Evolutionary conservation across 495 filamentous ascomycete genomes (phyloP).

Genomic region (Cudoniella acicularis): DNA sequence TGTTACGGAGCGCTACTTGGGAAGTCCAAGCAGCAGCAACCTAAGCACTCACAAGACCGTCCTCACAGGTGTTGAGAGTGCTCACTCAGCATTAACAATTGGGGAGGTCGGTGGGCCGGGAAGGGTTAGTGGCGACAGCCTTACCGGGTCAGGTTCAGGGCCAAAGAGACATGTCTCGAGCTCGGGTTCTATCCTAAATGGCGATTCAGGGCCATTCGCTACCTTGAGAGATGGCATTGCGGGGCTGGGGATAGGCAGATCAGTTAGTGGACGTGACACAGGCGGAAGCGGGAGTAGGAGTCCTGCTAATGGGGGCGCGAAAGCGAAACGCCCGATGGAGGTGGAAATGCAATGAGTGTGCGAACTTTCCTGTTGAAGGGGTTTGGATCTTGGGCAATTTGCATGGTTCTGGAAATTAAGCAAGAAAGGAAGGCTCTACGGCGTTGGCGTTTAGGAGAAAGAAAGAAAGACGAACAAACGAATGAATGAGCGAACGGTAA

Average conservation of each 20-base stretch:
- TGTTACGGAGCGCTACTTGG: slow-evolving; percentile 23
- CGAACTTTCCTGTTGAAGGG: no score
- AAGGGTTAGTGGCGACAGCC: slow-evolving; percentile 2
- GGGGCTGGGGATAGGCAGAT: slow-evolving; percentile 36
- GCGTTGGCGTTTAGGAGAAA: no score
- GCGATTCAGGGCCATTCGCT: slow-evolving; percentile 15
- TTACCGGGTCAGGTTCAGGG: no score
- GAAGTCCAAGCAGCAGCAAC: background rate
- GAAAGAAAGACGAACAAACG: no score
- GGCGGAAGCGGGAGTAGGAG: slow-evolving; percentile 6
- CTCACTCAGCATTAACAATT: background rate
- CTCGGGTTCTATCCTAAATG: no score
- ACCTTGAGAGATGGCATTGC: slow-evolving; percentile 45
- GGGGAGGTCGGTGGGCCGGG: background rate
- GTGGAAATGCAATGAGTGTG: slow-evolving; percentile 26
- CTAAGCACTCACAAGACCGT: slow-evolving; percentile 4
- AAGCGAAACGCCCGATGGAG: slow-evolving; percentile 13
- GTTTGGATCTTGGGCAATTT: no score
- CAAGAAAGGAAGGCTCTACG: no score
- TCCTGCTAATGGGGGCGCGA: background rate
- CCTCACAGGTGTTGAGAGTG: slow-evolving; percentile 22
- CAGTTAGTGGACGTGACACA: background rate
- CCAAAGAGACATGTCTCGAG: slow-evolving; percentile 3
- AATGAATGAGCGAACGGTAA: no score
- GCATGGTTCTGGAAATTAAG: no score